Percentiles rank a stretch among this genome's conserved stretches.
phyloP scores from a whole-genome alignment of 106 monocot species.

The Dendrobium huoshanense region DNA sequence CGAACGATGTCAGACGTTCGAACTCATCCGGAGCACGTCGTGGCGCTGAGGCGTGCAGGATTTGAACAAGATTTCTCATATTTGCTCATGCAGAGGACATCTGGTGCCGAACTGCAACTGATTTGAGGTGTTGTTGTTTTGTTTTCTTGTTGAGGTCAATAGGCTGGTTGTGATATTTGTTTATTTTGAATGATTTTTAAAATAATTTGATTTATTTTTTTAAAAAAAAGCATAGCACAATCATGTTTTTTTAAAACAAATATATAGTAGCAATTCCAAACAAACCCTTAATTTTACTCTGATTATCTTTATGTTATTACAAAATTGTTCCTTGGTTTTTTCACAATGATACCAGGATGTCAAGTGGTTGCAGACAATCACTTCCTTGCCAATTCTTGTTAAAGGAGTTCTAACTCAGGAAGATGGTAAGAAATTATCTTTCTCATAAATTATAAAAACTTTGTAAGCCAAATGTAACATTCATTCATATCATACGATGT shows the following conservation, averaged over 20 bases:
- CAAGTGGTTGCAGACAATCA: conserved; percentile 53
- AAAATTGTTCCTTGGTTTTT: neutral
- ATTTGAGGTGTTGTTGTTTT: too few species aligned
- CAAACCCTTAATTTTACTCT: neutral
- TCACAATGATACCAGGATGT: conserved; percentile 22
- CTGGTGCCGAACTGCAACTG: too few species aligned
- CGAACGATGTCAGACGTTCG: too few species aligned
- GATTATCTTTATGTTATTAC: neutral
- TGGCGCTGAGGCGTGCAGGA: too few species aligned
- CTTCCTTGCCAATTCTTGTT: conserved; percentile 42
- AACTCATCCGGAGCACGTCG: too few species aligned
- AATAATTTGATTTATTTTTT: too few species aligned
- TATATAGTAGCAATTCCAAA: neutral
- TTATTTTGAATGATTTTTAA: neutral
- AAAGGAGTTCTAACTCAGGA: conserved; percentile 52
- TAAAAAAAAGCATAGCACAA: neutral
- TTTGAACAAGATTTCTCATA: too few species aligned
- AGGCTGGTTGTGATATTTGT: too few species aligned
- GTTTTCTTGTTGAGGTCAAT: too few species aligned
- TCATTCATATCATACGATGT: neutral
- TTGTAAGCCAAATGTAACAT: neutral
- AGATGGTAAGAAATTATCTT: conserved; percentile 25
- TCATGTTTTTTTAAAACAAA: neutral
- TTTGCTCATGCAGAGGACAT: too few species aligned
- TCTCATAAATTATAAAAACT: neutral